Conservation (phyloP, 2,329 filamentous ascomycete genomes). For the Talaromyces sp. region DNA sequence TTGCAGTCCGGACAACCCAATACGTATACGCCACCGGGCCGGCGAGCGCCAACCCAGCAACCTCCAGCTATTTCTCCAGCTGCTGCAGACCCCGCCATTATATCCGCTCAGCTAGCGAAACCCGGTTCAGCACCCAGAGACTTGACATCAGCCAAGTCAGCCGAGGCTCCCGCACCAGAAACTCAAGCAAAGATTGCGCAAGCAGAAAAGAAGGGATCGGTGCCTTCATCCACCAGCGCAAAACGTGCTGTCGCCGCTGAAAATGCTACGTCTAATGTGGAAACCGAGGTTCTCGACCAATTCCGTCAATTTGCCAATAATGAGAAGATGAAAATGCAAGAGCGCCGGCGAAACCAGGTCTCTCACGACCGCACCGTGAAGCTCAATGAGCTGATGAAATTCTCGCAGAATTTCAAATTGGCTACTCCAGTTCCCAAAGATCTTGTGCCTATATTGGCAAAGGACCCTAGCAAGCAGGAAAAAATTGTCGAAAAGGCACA, state of each 20-base stretch:
- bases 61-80: conserved; percentile 63
- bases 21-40: conserved; percentile 87
- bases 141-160: conserved; percentile 22
- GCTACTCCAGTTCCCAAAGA: conserved; percentile 87
- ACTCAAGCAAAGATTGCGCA: conserved; percentile 3
- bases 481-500: conserved; percentile 86
- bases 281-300: conserved; percentile 55
- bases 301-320: conserved; percentile 60
- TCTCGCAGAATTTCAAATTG: conserved; percentile 89
- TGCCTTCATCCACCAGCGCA: background rate
- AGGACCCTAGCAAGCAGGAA: conserved; percentile 90
- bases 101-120: conserved; percentile 65
- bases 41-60: conserved; percentile 67
- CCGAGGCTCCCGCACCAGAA: conserved; percentile 1
- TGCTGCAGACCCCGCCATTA: conserved; percentile 82
- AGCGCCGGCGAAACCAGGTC: conserved; percentile 50
- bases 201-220: conserved; percentile 3
- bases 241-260: conserved; percentile 35
- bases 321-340: conserved; percentile 56
- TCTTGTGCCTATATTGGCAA: conserved; percentile 89
- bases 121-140: conserved; percentile 14
- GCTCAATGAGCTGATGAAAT: conserved; percentile 90
- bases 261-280: conserved; percentile 55
- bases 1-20: conserved; percentile 54
- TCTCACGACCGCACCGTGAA: conserved; percentile 82